Conservation (phyloP, 345 rosid species). For the Nasturtium officinale region DNA sequence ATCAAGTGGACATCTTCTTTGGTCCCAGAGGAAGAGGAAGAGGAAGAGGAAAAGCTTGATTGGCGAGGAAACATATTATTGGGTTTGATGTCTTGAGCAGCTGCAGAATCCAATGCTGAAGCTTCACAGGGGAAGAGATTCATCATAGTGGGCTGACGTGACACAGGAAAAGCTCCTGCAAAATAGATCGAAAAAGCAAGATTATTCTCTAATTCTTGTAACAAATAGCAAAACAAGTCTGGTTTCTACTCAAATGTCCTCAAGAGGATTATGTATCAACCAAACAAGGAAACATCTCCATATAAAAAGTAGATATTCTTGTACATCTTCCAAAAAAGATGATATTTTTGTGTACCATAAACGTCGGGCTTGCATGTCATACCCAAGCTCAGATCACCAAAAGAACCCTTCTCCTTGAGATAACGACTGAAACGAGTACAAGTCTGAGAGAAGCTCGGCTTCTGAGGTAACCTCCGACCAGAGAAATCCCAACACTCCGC, state of each 20-base stretch:
- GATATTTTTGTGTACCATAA: slow-evolving; percentile 44
- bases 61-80: slow-evolving; percentile 65
- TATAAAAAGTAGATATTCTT: too few relatives aligned
- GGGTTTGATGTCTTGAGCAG: slow-evolving; percentile 44
- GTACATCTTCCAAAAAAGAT: too few relatives aligned
- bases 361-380: slow-evolving; percentile 55
- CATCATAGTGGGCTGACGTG: slow-evolving; percentile 51
- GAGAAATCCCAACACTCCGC: slow-evolving; percentile 48
- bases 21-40: slow-evolving; percentile 38
- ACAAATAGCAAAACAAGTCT: not conserved
- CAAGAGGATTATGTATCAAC: not conserved
- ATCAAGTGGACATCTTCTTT: slow-evolving; percentile 47
- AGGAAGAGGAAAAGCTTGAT: slow-evolving; percentile 51
- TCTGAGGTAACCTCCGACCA: slow-evolving; percentile 47
- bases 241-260: not conserved
- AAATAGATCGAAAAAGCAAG: not conserved
- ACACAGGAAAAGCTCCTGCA: slow-evolving; percentile 32
- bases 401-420: slow-evolving; percentile 67
- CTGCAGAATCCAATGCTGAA: slow-evolving; percentile 15
- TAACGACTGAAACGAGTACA: slow-evolving; percentile 78
- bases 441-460: slow-evolving; percentile 61
- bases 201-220: not conserved
- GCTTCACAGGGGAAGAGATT: slow-evolving; percentile 59
- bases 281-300: slow-evolving; percentile 7
- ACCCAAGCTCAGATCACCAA: slow-evolving; percentile 72